Percentiles rank a stretch among this genome's conserved stretches.
These are phyloP conservation scores for Neurospora africana DNA, from an alignment of 495 filamentous ascomycete genomes.

Conservation along the genomic window DNA sequence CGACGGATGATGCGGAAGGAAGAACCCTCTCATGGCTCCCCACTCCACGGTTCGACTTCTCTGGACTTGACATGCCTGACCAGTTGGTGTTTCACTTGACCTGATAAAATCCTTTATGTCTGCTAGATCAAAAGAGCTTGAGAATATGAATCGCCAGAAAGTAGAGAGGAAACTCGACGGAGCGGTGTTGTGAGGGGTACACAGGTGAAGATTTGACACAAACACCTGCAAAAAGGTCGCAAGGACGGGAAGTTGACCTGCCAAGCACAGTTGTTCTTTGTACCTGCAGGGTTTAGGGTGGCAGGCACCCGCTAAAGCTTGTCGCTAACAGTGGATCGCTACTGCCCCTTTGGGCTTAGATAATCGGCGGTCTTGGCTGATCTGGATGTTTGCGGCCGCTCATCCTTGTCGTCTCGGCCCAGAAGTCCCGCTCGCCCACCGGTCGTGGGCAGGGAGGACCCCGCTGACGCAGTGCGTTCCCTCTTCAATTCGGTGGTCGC, in stretches of 20 bases:
- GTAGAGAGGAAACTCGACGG: neutral
- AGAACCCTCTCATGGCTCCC: neutral
- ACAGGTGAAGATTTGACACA: neutral
- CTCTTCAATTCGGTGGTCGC: neutral
- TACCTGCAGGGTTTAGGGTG: neutral
- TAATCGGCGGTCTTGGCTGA: neutral
- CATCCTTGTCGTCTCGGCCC: neutral
- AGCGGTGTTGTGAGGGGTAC: neutral
- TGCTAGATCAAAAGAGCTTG: neutral
- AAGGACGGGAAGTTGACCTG: neutral
- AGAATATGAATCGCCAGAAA: neutral
- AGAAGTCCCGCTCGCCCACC: neutral
- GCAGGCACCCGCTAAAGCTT: neutral
- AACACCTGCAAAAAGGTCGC: neutral
- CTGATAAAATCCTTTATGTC: neutral
- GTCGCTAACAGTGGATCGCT: neutral
- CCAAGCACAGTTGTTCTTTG: neutral
- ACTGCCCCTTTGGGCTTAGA: neutral
- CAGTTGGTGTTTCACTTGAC: neutral
- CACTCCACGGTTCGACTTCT: neutral
- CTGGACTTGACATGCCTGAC: neutral
- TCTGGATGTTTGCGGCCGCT: neutral
- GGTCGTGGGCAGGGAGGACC: neutral
- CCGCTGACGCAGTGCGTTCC: neutral
- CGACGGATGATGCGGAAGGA: neutral